Evolutionary conservation across 305 asterid species (phyloP).

Genomic region (Andrographis paniculata): DNA sequence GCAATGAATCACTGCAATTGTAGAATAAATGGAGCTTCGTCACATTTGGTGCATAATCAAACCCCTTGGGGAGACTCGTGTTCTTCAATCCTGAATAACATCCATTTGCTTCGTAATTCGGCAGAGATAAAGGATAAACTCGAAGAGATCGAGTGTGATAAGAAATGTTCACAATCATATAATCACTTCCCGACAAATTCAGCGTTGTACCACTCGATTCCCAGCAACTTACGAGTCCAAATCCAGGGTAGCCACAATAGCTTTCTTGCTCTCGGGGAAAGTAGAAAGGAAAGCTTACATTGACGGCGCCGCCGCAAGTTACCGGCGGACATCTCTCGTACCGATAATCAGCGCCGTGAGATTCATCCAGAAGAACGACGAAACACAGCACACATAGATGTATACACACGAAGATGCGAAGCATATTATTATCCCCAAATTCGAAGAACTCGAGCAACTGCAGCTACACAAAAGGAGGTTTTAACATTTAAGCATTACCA

Average conservation of each 20-base stretch:
- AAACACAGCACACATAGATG: conserved; percentile 21
- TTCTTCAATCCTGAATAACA: conserved; percentile 23
- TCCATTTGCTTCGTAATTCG: neutral
- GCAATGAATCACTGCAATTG: conserved; percentile 22
- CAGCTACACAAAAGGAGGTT: conserved; percentile 6
- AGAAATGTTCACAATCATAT: conserved; percentile 17
- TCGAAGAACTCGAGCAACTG: conserved; percentile 6
- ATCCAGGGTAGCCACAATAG: conserved; percentile 38
- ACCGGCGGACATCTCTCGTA: conserved; percentile 30
- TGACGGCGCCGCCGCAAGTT: conserved; percentile 27
- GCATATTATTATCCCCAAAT: conserved; percentile 18
- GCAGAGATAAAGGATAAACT: conserved; percentile 16
- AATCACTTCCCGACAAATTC: conserved; percentile 3
- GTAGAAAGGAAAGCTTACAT: conserved; percentile 44
- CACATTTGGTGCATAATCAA: neutral
- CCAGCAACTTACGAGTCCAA: conserved; percentile 25
- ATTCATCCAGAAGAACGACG: conserved; percentile 17
- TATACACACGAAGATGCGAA: conserved; percentile 1
- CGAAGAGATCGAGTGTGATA: conserved; percentile 23
- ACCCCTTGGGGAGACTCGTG: conserved; percentile 15
- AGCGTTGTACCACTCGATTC: conserved; percentile 23
- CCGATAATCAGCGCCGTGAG: conserved; percentile 23
- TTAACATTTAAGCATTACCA: too few relatives aligned
- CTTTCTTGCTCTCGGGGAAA: conserved; percentile 22
- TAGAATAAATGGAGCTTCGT: conserved; percentile 31